Base-by-base conservation (phyloP, 169 alveolate genomes). In the Plasmodium reichenowi region DNA sequence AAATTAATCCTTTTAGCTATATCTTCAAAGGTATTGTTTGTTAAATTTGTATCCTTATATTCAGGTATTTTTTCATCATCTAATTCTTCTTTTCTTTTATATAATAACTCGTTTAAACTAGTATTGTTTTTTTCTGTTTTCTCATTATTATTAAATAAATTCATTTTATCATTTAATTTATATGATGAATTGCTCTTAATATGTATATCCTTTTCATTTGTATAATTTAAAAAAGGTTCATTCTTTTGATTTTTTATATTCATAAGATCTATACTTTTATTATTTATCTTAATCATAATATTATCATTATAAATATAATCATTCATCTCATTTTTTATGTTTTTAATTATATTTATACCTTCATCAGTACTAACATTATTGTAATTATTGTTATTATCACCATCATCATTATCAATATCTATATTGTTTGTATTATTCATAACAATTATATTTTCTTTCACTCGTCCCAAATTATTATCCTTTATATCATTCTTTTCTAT, bases 1-100 rank as follows among this genome's bases (percentile, higher is more conserved):
- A 64, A 76, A 58, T 76, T 76, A 7, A 76, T 76, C 59, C 56
- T 76, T 76, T 76, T 75, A 20, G 88, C 63, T 26, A 76, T 58
- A 10, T 26, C 29, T 56, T 76, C 76, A 67, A 76, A 76, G 48
- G 63, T 47, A 6, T 58, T 59, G 2, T 47, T 17, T 70, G 26
- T 17, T 7, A 26, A 32, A 48, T 63, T 64, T 32, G 43, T 32
- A 32, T 32, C 43, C 17, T 15, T 24, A 67, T 22, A 26, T 74
- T 13, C 48, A 32, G 58, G 3, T 24, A 24, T 67, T 1, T 48
- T 58, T 50, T 26, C 58, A 26, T 9, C 38, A 9, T 66, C 45
- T 45, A 45, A 32, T 32, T 32, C 22, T 13, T 74, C 29, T 6
- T 2, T 26, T 13, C 59, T 47, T 38, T 58, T 56, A 52, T 12